Conservation (phyloP, 2,329 filamentous ascomycete genomes). For the Botrytis hyacinthi region DNA sequence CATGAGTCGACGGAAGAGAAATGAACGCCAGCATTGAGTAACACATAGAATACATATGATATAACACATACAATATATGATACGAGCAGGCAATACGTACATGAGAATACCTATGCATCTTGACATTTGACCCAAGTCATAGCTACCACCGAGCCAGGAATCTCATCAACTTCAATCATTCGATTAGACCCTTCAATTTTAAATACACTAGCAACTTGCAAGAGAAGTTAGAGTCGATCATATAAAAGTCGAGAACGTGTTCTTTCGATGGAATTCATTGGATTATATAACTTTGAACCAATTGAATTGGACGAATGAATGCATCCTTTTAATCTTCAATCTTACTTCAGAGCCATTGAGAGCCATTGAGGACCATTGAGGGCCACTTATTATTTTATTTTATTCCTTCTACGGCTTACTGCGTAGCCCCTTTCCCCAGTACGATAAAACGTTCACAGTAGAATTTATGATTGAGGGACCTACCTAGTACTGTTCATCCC, state of each 20-base stretch:
- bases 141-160: too few species aligned
- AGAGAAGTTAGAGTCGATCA: not conserved
- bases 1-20: not conserved
- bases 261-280: not conserved
- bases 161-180: not conserved
- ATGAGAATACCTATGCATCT: not conserved
- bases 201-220: not conserved
- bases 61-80: not conserved
- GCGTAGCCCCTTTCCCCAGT: not conserved
- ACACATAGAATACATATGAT: not conserved
- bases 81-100: not conserved
- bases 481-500: too few species aligned
- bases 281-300: not conserved
- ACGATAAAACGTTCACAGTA: too few species aligned
- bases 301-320: not conserved
- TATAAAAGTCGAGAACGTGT: constrained; percentile 8
- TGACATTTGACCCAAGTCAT: not conserved
- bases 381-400: not conserved
- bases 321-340: not conserved
- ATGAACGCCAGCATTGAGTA: not conserved
- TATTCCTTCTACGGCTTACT: not conserved
- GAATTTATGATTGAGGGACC: too few species aligned
- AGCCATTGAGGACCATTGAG: not conserved
- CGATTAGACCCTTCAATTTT: not conserved
- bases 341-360: not conserved